Evolutionary conservation across 106 monocot species (phyloP), one percentile per base, ranked within the genome.

Genomic region (Dendrobium nobile): DNA sequence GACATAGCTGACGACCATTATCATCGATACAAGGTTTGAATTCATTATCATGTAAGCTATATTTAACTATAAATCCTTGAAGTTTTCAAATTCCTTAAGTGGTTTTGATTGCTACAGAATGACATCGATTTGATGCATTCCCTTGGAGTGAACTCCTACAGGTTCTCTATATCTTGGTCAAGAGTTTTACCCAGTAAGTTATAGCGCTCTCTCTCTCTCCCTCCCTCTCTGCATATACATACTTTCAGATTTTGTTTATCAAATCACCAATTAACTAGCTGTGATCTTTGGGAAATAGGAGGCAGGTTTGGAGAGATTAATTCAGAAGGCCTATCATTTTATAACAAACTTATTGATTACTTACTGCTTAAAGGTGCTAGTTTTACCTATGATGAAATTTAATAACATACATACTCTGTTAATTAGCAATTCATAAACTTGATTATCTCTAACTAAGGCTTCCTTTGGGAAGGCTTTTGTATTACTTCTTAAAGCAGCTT

Each of bases 91-190:
- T 55, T 11, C 54, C 18, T 16, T 55, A 55, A 5, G 17, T 78
- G 54, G 27, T 7, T 72, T 20, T 64, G 47, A 51, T 27, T 70
- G 37, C 10, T 19, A 78, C 78, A 83, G 83, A 72, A 26, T 20
- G 83, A 83, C 67, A 27, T 83, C 10, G 67, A 83, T 33, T 27
- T 83, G 28, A 83, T 83, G 83, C 83, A 83, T 54, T 83, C 78
- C 3, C 65, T 83, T 41, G 83, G 83, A 2, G 78, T 83, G 11
- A 83, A 83, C 72, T 83, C 83, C 48, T 83, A 83, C 24, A 83
- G 83, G 40, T 83, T 83, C 47, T 83, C 83, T 4, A 78, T 83
- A 54, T 78, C 83, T 56, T 83, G 83, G 78, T 55, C 83, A 72
- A 83, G 83, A 56, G 31, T 83, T 78, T 27, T 83, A 7, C 78